phyloP scores from a whole-genome alignment of 371 early-diverging fungal genomes.

The Mucor saturninus region DNA sequence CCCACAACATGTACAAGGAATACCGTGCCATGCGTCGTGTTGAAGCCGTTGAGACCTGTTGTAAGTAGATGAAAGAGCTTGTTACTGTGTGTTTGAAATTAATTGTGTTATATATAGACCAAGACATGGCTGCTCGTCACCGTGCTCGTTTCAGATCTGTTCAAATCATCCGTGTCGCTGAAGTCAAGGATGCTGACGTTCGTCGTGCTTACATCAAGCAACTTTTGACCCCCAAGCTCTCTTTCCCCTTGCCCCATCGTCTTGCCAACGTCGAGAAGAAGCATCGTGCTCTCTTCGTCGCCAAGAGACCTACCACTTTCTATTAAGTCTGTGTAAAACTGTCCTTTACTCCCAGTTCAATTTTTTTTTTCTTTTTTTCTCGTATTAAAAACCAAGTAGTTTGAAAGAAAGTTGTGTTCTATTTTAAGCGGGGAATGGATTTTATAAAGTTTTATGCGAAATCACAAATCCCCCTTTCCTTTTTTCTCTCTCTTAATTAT shows the following conservation, averaged over 20 bases:
- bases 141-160: slow-evolving; percentile 97
- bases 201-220: slow-evolving; percentile 98
- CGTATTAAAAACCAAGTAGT: background rate
- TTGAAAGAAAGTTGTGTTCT: background rate
- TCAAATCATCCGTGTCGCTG: slow-evolving; percentile 97
- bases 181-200: slow-evolving; percentile 87
- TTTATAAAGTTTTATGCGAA: too few relatives aligned
- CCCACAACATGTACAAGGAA: slow-evolving; percentile 99
- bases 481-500: background rate
- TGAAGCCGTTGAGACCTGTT: slow-evolving; percentile 95
- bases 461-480: background rate
- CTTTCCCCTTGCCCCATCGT: slow-evolving; percentile 98
- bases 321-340: slow-evolving; percentile 45
- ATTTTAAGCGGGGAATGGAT: too few relatives aligned
- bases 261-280: slow-evolving; percentile 76
- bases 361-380: slow-evolving; percentile 11
- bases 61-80: slow-evolving; percentile 37
- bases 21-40: slow-evolving; percentile 96
- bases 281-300: slow-evolving; percentile 82
- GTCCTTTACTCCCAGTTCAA: too few relatives aligned
- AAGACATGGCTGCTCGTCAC: slow-evolving; percentile 99
- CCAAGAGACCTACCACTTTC: slow-evolving; percentile 92
- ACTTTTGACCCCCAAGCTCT: slow-evolving; percentile 84
- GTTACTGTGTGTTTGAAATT: background rate
- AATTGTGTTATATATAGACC: slow-evolving; percentile 61